Percentiles rank a stretch among this genome's conserved stretches.
These are phyloP conservation scores for Pleurotus giganteus DNA, from an alignment of 768 basidiomycete species.

Conservation along the genomic window DNA sequence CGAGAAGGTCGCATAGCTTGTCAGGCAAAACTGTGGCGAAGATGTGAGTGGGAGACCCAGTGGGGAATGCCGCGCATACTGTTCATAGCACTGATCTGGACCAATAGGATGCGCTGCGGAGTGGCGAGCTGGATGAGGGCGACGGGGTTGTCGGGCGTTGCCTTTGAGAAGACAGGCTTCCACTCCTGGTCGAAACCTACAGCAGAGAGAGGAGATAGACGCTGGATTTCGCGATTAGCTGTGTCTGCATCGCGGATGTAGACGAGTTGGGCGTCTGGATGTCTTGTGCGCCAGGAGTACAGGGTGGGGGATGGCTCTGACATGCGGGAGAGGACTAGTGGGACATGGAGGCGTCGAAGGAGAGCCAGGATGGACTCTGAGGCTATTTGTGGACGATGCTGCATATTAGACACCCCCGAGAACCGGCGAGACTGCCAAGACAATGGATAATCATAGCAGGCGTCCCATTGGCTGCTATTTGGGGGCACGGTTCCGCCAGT, in stretches of 20 bases:
- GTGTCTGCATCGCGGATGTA: constrained; percentile 31
- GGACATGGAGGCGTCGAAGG: background rate
- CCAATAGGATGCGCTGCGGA: constrained; percentile 49
- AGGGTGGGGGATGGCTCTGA: too few species aligned
- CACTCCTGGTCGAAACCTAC: constrained; percentile 81
- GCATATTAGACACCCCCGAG: too few species aligned
- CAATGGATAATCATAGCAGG: constrained; percentile 15
- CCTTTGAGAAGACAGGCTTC: constrained; percentile 60
- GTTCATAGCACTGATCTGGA: constrained; percentile 65
- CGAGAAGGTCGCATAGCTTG: constrained; percentile 50
- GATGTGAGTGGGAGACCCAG: constrained; percentile 9
- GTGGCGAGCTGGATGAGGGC: constrained; percentile 75
- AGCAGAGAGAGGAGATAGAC: background rate
- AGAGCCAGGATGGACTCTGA: background rate
- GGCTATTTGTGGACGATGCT: background rate
- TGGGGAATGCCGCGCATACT: constrained; percentile 21
- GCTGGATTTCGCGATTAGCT: constrained; percentile 1
- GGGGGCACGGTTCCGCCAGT: constrained; percentile 20
- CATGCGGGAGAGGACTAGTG: too few species aligned
- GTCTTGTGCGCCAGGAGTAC: constrained; percentile 36
- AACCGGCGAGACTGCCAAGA: background rate
- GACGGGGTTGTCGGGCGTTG: constrained; percentile 59
- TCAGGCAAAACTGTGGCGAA: constrained; percentile 46
- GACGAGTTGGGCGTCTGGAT: constrained; percentile 26
- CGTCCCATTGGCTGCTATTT: constrained; percentile 34